Conservation (phyloP, 352 stramenopile species). For the Blastocystis hominis region DNA sequence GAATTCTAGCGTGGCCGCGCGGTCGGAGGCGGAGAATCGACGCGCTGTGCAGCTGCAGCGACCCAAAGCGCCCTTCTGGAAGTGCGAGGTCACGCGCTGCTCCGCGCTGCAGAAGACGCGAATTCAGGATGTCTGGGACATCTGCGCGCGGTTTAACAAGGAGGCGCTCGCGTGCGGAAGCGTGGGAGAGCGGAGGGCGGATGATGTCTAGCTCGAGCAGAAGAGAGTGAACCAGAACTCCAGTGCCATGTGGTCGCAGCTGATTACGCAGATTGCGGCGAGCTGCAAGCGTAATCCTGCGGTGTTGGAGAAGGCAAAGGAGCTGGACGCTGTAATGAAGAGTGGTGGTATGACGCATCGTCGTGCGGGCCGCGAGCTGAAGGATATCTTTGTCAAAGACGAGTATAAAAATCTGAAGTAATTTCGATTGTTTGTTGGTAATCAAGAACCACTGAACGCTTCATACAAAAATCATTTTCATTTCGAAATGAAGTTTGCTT, state of each 20-base stretch:
- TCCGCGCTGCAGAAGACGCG: conserved; percentile 58
- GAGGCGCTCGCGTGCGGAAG: conserved; percentile 54
- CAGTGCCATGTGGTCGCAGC: conserved; percentile 60
- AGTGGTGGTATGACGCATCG: conserved; percentile 58
- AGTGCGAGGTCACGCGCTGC: conserved; percentile 63
- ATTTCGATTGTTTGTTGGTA: neutral
- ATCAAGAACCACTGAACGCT: conserved; percentile 38
- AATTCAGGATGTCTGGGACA: conserved; percentile 60
- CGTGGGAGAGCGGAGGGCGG: conserved; percentile 1
- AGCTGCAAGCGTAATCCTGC: conserved; percentile 55
- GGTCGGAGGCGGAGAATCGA: conserved; percentile 60
- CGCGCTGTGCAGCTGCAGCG: conserved; percentile 73
- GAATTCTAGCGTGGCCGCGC: conserved; percentile 59
- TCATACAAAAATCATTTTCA: neutral
- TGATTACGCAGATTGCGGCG: conserved; percentile 59
- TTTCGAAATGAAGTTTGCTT: neutral
- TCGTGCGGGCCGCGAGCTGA: conserved; percentile 57
- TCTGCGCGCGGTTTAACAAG: conserved; percentile 58
- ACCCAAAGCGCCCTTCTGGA: conserved; percentile 72
- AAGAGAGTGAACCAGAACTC: conserved; percentile 58
- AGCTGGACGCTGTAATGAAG: conserved; percentile 56
- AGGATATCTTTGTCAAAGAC: conserved; percentile 42
- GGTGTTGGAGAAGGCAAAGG: conserved; percentile 41
- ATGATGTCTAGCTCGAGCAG: conserved; percentile 30
- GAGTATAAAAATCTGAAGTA: neutral